These are phyloP conservation scores for Neonothopanus nambi DNA, from an alignment of 1,284 basidiomycete species.

Conservation along the genomic window DNA sequence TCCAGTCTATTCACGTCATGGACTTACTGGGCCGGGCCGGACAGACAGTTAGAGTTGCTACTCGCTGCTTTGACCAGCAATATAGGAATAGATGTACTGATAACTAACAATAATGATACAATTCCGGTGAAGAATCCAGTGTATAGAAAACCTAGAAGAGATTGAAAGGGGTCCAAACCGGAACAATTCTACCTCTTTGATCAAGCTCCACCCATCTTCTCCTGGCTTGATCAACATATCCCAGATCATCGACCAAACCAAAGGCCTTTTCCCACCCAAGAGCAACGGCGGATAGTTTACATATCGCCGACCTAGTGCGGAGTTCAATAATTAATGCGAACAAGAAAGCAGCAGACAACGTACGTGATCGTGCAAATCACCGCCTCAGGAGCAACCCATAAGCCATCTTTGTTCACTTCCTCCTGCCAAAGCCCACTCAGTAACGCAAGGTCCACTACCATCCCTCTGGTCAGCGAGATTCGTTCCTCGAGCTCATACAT, in stretches of 20 bases:
- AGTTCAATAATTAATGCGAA: constrained; percentile 7
- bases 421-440: constrained; percentile 59
- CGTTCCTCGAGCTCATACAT: constrained; percentile 39
- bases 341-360: constrained; percentile 24
- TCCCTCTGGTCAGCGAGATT: constrained; percentile 53
- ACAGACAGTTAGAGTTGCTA: too few species aligned
- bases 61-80: too few species aligned
- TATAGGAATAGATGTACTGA: too few species aligned
- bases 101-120: too few species aligned
- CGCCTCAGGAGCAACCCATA: constrained; percentile 42
- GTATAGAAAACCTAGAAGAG: constrained; percentile 24
- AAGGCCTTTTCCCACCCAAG: constrained; percentile 67
- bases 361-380: constrained; percentile 59
- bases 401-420: constrained; percentile 25
- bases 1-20: too few species aligned
- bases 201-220: constrained; percentile 66
- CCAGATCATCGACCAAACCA: constrained; percentile 39
- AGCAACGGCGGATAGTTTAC: constrained; percentile 57
- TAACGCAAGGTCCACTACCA: constrained; percentile 67
- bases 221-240: constrained; percentile 34
- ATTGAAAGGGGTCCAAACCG: constrained; percentile 59
- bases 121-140: too few species aligned
- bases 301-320: constrained; percentile 55
- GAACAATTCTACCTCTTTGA: constrained; percentile 48
- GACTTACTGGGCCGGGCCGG: too few species aligned